Conservation (phyloP, 2,329 filamentous ascomycete genomes). For the Colletotrichum sidae region DNA sequence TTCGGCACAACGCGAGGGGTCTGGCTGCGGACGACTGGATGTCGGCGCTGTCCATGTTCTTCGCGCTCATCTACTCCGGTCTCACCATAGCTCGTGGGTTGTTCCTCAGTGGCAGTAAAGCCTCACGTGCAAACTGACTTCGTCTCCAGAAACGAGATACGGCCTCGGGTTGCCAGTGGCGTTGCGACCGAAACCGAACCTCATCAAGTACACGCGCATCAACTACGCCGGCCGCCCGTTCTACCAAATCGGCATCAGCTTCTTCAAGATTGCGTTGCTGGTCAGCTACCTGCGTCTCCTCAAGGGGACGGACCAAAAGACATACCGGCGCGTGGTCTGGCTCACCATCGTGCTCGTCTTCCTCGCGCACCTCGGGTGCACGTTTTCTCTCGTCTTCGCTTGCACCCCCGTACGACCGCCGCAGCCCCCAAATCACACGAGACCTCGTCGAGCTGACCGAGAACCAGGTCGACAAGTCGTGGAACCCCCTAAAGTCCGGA, state of each 20-base stretch:
- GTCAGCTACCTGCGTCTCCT: constrained; percentile 65
- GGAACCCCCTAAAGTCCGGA: constrained; percentile 54
- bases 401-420: constrained; percentile 56
- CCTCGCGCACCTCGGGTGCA: constrained; percentile 59
- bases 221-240: constrained; percentile 66
- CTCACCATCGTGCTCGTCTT: constrained; percentile 56
- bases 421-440: neutral
- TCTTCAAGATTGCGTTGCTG: constrained; percentile 66
- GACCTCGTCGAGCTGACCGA: neutral
- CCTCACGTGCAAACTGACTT: neutral
- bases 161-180: constrained; percentile 61
- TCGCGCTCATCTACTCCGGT: constrained; percentile 60
- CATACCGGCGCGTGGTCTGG: constrained; percentile 59
- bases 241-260: constrained; percentile 66
- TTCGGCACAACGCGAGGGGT: constrained; percentile 55
- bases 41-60: constrained; percentile 53
- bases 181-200: constrained; percentile 55
- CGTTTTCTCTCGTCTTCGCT: constrained; percentile 61
- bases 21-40: constrained; percentile 62
- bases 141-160: constrained; percentile 60
- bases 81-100: constrained; percentile 62
- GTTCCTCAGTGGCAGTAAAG: neutral
- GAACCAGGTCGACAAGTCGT: constrained; percentile 54
- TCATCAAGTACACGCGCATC: constrained; percentile 58
- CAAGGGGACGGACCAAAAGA: constrained; percentile 57